A percentile compares a stretch with the other conserved stretches of the same genome.
These are phyloP conservation scores for Colletotrichum shisoi DNA, from an alignment of 2,329 filamentous ascomycete genomes.

Conservation along the genomic window DNA sequence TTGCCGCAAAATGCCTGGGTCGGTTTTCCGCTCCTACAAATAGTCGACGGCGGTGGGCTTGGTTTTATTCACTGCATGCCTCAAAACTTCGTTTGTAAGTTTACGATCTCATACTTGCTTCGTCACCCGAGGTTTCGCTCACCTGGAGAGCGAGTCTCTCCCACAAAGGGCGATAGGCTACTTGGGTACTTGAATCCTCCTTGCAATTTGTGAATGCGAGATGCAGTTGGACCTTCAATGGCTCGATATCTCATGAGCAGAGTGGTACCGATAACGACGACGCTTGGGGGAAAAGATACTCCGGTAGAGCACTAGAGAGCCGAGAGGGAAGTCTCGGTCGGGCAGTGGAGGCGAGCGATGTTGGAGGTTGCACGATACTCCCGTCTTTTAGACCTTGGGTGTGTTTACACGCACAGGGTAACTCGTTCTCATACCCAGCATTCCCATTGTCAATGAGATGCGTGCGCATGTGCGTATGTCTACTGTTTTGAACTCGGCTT, in stretches of 20 bases:
- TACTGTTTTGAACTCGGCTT: background rate
- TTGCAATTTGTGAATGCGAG: constrained; percentile 2
- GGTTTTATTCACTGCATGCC: background rate
- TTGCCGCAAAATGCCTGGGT: background rate
- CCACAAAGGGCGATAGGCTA: background rate
- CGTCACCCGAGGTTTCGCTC: constrained; percentile 21
- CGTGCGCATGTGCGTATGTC: background rate
- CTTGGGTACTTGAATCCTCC: background rate
- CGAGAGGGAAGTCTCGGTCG: background rate
- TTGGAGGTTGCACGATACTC: constrained; percentile 14
- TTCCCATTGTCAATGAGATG: background rate
- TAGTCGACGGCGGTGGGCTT: background rate
- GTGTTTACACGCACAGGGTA: background rate
- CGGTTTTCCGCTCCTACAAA: background rate
- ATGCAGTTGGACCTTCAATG: background rate
- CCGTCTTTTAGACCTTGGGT: constrained; percentile 5
- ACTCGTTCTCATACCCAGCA: background rate
- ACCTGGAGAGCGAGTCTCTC: constrained; percentile 21
- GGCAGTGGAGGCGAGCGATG: constrained; percentile 4
- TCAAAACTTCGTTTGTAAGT: constrained; percentile 14
- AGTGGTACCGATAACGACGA: background rate
- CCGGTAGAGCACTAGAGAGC: background rate
- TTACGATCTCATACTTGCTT: constrained; percentile 18
- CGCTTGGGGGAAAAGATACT: background rate
- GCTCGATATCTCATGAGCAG: background rate